Base-by-base conservation (phyloP, 2,329 filamentous ascomycete species). In the Cadophora sp. region DNA sequence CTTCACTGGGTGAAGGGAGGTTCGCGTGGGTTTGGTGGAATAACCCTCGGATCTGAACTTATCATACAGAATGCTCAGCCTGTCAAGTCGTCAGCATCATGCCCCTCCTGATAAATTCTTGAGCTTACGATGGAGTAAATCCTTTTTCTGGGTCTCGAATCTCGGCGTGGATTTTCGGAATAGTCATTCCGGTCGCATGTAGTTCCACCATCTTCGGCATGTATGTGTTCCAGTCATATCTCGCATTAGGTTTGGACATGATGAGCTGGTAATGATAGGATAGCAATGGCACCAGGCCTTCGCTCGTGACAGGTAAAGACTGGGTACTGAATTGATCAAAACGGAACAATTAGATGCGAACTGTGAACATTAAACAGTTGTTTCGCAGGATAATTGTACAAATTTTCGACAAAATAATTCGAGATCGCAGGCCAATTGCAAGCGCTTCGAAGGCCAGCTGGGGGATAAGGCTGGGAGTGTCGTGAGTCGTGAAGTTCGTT, bases 101-200 rank as follows among this genome's bases (percentile, higher is more conserved):
- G 1, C 6, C 55, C 2, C 14, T n/a, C 13, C n/a, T 18, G 36
- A 39, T 39, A 39, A 39, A 39, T 9, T 39, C n/a, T 8, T 6
- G 50, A 16, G 43, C 30, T 63, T 65, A 70, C 68, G 63, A 64
- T 59, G 68, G 68, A 39, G 61, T 61, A 59, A 70, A 70, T n/a
- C 68, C 68, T 1, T 33, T 53, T 8, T 4, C 50, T 27, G 64
- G 60, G 27, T 58, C 60, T 39, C 65, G 64, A 50, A 70, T 64
- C 16, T 63, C 58, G 14, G 62, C 62, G 36, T 65, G 61, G 36
- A 70, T 70, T 43, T 68, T 66, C 1, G 68, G 68, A 47, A 70
- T 70, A 24, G 68, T 66, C 60, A 68, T 59, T 48, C 59, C 59
- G 9, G 47, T 30, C 18, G 62, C 61, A 33, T 68, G 66, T 4